phyloP scores from a whole-genome alignment of 495 filamentous ascomycete species.

The Corynascus novoguineensis region DNA sequence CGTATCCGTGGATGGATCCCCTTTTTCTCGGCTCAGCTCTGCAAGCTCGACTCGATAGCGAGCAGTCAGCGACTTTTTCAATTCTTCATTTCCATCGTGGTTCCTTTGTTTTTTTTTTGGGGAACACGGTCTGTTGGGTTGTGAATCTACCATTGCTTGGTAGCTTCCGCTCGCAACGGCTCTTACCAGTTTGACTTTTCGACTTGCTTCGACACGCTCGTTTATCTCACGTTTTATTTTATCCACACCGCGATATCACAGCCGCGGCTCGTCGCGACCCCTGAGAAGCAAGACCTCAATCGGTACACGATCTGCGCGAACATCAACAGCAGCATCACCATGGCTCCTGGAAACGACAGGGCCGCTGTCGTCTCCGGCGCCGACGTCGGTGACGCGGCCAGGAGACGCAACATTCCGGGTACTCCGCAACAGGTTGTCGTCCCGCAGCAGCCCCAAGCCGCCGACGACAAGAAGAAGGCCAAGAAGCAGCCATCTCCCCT shows the following conservation, averaged over 20 bases:
- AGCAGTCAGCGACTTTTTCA: conserved; percentile 18
- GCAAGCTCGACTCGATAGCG: conserved; percentile 23
- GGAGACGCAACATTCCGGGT: conserved; percentile 66
- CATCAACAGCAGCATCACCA: conserved; percentile 22
- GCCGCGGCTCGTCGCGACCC: conserved; percentile 7
- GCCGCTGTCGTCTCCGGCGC: conserved; percentile 60
- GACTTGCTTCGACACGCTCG: conserved; percentile 25
- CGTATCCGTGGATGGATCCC: conserved; percentile 26
- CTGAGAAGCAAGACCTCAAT: conserved; percentile 9
- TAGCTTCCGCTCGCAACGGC: conserved; percentile 12
- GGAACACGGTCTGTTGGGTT: conserved; percentile 20
- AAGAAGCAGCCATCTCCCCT: conserved; percentile 59
- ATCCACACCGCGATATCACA: conserved; percentile 21
- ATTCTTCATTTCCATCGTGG: conserved; percentile 18
- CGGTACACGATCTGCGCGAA: not conserved
- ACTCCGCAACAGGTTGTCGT: conserved; percentile 37
- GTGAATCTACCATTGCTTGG: conserved; percentile 17
- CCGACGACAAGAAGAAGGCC: conserved; percentile 62
- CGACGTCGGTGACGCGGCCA: conserved; percentile 59
- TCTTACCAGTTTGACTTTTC: conserved; percentile 9
- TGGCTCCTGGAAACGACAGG: conserved; percentile 43
- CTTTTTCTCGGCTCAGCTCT: conserved; percentile 19
- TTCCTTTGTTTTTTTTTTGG: conserved; percentile 15
- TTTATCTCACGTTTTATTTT: conserved; percentile 24
- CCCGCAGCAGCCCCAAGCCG: conserved; percentile 28